A percentile compares a stretch with the other conserved stretches of the same genome.
These are phyloP conservation scores for Garcia nutans DNA, from an alignment of 345 rosid genomes.

Conservation along the genomic window DNA sequence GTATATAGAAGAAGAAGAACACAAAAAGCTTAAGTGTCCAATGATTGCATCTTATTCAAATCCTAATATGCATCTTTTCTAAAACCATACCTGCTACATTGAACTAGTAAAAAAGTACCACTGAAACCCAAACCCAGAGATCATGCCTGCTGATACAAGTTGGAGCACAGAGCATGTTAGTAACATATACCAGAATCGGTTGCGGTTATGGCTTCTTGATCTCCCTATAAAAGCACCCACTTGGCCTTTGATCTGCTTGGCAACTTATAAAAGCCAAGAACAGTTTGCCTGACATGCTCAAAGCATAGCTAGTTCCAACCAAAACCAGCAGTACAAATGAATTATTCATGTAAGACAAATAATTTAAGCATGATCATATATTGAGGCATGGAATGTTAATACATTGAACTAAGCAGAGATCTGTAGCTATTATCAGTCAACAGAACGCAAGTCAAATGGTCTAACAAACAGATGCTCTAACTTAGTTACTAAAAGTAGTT, in stretches of 20 bases:
- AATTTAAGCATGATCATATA: background rate
- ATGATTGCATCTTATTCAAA: background rate
- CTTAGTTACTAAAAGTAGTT: background rate
- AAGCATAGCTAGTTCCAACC: background rate
- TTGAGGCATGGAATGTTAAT: background rate
- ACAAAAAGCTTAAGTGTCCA: background rate
- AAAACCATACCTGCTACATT: background rate
- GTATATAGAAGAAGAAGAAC: background rate
- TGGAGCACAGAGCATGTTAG: background rate
- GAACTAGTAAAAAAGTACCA: background rate
- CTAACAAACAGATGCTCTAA: background rate
- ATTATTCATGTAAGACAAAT: background rate
- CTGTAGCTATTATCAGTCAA: background rate
- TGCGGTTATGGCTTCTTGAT: background rate
- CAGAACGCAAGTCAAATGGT: background rate
- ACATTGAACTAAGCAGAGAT: background rate
- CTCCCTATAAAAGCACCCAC: background rate
- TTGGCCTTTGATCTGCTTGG: background rate
- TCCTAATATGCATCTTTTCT: background rate
- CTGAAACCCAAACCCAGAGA: constrained; percentile 5
- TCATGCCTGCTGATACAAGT: background rate
- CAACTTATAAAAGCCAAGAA: background rate
- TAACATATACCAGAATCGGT: background rate
- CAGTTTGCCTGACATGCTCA: background rate
- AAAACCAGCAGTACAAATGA: background rate